Conservation (phyloP, 2,329 filamentous ascomycete species). For the Scedosporium minutisporum region DNA sequence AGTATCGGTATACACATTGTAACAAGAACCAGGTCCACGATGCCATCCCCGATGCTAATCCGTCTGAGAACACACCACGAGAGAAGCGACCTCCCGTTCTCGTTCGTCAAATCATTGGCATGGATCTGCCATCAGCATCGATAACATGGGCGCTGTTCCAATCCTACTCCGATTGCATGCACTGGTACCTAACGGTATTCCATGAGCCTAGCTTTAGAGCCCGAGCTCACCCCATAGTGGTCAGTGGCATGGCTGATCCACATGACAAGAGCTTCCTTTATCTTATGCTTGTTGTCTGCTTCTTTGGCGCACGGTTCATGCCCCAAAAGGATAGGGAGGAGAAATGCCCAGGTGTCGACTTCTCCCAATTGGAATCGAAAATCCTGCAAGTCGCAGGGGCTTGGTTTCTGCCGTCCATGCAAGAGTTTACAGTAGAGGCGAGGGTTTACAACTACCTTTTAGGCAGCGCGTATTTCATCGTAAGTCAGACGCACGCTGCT, state of each 20-base stretch:
- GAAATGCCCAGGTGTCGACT: neutral
- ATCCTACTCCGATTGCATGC: neutral
- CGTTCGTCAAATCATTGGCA: neutral
- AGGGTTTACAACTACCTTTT: neutral
- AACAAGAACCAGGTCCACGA: neutral
- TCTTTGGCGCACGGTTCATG: neutral
- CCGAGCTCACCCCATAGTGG: neutral
- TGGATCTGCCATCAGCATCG: neutral
- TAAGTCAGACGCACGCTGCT: neutral
- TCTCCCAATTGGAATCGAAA: neutral
- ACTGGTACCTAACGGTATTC: neutral
- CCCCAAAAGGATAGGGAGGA: neutral
- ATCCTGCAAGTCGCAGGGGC: neutral
- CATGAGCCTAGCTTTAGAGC: neutral
- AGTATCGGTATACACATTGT: neutral
- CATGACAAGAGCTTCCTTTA: neutral
- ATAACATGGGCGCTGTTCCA: neutral
- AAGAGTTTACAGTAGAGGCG: neutral
- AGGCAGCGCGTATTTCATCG: neutral
- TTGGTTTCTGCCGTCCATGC: neutral
- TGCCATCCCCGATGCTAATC: neutral
- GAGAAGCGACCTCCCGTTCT: neutral
- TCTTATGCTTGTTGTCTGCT: neutral
- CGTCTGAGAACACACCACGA: neutral
- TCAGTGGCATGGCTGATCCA: neutral